Conservation (phyloP, 1,284 basidiomycete genomes). For the Puccinia hordei region DNA sequence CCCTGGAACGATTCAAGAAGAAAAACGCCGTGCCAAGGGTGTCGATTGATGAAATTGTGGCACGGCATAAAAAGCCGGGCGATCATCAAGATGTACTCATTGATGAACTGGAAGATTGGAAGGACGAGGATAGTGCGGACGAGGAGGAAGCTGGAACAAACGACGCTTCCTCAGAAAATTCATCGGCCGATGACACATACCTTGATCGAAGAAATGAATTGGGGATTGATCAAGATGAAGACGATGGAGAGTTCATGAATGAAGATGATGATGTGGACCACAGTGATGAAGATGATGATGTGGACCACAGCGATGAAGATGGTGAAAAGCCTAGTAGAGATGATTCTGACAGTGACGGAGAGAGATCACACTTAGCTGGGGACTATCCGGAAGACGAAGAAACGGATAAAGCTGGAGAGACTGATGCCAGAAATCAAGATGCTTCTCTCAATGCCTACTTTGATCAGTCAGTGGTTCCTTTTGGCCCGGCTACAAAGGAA, state of each 20-base stretch:
- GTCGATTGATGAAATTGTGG: conserved; percentile 89
- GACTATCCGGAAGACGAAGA: not conserved
- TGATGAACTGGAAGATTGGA: conserved; percentile 64
- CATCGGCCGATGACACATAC: not conserved
- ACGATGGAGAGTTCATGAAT: conserved; percentile 56
- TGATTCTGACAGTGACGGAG: conserved; percentile 10
- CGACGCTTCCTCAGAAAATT: not conserved
- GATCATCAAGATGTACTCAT: conserved; percentile 62
- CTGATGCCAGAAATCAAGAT: not conserved
- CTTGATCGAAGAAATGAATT: conserved; percentile 21
- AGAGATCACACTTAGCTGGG: not conserved
- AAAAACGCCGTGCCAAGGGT: conserved; percentile 68
- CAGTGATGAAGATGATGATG: conserved; percentile 53
- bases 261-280: conserved; percentile 56
- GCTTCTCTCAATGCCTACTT: conserved; percentile 30
- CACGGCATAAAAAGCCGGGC: conserved; percentile 63
- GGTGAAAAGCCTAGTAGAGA: not conserved
- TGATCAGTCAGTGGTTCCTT: conserved; percentile 39
- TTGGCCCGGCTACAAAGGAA: conserved; percentile 44
- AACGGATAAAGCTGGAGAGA: conserved; percentile 19
- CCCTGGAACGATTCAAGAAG: conserved; percentile 54
- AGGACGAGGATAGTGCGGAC: conserved; percentile 57
- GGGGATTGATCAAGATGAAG: conserved; percentile 45
- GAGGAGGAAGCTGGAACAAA: conserved; percentile 5
- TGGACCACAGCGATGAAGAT: conserved; percentile 51